These are phyloP conservation scores for Petunia axillaris DNA, from an alignment of 257 asterid genomes.

Conservation along the genomic window DNA sequence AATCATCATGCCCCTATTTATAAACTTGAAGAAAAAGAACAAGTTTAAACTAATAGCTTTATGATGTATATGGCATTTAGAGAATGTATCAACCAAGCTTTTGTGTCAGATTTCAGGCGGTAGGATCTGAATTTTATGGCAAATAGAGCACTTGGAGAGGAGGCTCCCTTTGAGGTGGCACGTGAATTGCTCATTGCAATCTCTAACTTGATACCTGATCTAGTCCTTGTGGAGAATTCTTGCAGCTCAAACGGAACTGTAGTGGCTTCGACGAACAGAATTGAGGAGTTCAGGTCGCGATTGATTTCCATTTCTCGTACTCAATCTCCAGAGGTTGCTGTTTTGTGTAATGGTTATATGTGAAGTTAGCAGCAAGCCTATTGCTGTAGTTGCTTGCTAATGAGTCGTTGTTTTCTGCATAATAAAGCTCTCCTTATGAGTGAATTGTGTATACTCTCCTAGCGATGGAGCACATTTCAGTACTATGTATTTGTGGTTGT, in stretches of 20 bases:
- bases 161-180: conserved; percentile 34
- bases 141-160: conserved; percentile 24
- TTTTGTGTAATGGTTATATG: conserved; percentile 29
- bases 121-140: conserved; percentile 35
- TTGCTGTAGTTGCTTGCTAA: not conserved
- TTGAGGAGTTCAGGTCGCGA: conserved; percentile 35
- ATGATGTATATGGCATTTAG: not conserved
- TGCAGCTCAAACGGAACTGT: not conserved
- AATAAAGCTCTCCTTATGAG: not conserved
- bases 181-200: conserved; percentile 39
- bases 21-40: not conserved
- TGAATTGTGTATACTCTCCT: not conserved
- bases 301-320: conserved; percentile 37
- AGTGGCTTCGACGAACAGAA: conserved; percentile 2
- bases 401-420: not conserved
- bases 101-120: conserved; percentile 14
- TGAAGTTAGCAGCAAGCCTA: not conserved
- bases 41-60: not conserved
- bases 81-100: not conserved
- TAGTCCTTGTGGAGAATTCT: not conserved
- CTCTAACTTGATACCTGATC: conserved; percentile 30
- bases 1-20: not conserved
- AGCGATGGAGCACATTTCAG: not conserved
- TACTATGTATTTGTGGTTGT: not conserved
- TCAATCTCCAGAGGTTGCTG: conserved; percentile 30